A percentile compares a stretch with the other conserved stretches of the same genome.
These are phyloP conservation scores for Neurospora sp. DNA, from an alignment of 495 filamentous ascomycete species.

Conservation along the genomic window DNA sequence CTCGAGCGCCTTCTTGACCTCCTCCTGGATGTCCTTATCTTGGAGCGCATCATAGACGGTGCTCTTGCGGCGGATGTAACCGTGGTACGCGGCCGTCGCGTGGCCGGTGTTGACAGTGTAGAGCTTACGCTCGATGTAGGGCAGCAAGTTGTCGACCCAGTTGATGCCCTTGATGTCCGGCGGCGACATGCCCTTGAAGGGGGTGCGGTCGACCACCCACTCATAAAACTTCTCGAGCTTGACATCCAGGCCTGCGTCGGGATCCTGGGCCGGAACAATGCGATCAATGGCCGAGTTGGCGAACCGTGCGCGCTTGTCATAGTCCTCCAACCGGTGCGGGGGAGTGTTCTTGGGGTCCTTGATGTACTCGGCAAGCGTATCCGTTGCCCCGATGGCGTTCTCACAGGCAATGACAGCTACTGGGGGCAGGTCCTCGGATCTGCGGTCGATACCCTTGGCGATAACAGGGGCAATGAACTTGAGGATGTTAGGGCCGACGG, in stretches of 20 bases:
- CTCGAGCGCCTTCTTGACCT: conserved; percentile 62
- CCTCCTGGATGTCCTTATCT: conserved; percentile 53
- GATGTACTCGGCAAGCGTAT: conserved; percentile 71
- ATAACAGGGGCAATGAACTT: conserved; percentile 92
- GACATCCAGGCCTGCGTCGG: conserved; percentile 72
- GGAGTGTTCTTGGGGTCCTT: conserved; percentile 57
- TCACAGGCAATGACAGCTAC: conserved; percentile 93
- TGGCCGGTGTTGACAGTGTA: conserved; percentile 99
- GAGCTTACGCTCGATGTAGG: conserved; percentile 97
- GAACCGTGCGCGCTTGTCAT: conserved; percentile 61
- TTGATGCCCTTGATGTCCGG: conserved; percentile 79
- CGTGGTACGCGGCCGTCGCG: conserved; percentile 94
- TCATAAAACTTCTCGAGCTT: conserved; percentile 97
- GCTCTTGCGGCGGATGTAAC: conserved; percentile 68
- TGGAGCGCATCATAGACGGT: conserved; percentile 78
- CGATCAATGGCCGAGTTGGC: conserved; percentile 97
- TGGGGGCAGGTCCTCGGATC: conserved; percentile 54
- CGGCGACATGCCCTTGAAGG: conserved; percentile 45
- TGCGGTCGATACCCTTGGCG: conserved; percentile 75
- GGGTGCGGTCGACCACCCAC: conserved; percentile 85
- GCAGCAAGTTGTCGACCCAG: conserved; percentile 81
- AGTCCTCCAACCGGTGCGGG: conserved; percentile 44
- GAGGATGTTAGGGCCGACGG: conserved; percentile 90
- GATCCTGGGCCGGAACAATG: conserved; percentile 82
- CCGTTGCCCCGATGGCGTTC: conserved; percentile 89